Percentiles rank a stretch among this genome's conserved stretches.
These are phyloP conservation scores for Leishmania mexicana DNA, from an alignment of 208 protist genomes.

Conservation along the genomic window DNA sequence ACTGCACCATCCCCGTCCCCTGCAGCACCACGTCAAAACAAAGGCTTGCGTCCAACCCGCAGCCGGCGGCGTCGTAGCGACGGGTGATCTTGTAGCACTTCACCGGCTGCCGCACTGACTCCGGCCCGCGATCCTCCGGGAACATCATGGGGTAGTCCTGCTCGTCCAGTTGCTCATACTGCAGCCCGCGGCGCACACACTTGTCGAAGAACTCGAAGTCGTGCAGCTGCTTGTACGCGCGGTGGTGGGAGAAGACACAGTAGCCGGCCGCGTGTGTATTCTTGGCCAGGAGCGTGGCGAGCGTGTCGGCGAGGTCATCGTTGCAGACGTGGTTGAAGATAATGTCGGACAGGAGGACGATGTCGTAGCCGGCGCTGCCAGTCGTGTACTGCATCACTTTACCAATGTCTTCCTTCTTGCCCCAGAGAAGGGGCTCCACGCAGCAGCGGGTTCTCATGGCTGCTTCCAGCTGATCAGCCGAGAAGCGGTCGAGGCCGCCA, in stretches of 20 bases:
- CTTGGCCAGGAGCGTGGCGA: conserved; percentile 49
- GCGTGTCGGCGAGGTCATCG: conserved; percentile 77
- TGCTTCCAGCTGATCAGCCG: conserved; percentile 17
- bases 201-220: conserved; percentile 91
- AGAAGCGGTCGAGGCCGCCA: background rate
- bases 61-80: conserved; percentile 55
- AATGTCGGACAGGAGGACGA: conserved; percentile 91
- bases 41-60: conserved; percentile 39
- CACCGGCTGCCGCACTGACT: conserved; percentile 76
- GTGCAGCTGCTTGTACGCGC: conserved; percentile 80
- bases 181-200: conserved; percentile 69
- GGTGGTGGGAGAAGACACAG: conserved; percentile 92
- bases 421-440: conserved; percentile 86
- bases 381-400: conserved; percentile 61
- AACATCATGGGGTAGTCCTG: conserved; percentile 90
- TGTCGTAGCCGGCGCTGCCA: conserved; percentile 66
- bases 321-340: conserved; percentile 93
- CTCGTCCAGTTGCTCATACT: conserved; percentile 78
- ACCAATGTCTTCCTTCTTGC: conserved; percentile 73
- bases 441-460: conserved; percentile 32
- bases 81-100: conserved; percentile 77
- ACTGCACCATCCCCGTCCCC: conserved; percentile 88
- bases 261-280: conserved; percentile 64
- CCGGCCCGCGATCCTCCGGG: conserved; percentile 83
- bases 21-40: conserved; percentile 86